phyloP scores from a whole-genome alignment of 257 asterid genomes.

The Solanum lycopersicoides region DNA sequence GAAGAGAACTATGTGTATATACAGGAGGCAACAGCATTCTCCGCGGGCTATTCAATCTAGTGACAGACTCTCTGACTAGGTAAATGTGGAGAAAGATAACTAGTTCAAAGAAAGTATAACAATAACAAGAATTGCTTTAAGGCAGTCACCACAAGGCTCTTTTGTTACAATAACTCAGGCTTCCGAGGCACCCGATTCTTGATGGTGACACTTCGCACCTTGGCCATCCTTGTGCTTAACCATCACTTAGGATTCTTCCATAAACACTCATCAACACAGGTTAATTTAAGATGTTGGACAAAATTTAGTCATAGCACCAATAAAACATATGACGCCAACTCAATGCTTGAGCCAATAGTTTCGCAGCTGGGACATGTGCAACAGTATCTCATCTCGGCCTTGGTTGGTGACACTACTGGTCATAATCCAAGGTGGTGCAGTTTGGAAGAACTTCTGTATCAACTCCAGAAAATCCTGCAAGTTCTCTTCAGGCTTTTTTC shows the following conservation, averaged over 20 bases:
- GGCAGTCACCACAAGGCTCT: neutral
- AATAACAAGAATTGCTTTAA: neutral
- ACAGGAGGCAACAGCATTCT: neutral
- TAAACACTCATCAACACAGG: neutral
- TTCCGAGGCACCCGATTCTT: neutral
- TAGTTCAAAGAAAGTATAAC: neutral
- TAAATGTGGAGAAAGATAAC: neutral
- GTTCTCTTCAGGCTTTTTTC: slow-evolving; percentile 82
- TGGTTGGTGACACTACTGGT: slow-evolving; percentile 92
- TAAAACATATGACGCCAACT: neutral
- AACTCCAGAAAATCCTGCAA: slow-evolving; percentile 56
- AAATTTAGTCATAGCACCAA: neutral
- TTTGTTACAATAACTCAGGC: neutral
- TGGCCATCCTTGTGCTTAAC: neutral
- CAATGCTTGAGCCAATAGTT: slow-evolving; percentile 96
- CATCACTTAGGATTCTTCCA: neutral
- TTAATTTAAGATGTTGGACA: neutral
- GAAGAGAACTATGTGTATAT: neutral
- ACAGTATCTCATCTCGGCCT: slow-evolving; percentile 86
- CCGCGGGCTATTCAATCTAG: neutral
- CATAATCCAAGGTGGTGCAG: slow-evolving; percentile 96
- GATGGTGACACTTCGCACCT: neutral
- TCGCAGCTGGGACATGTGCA: slow-evolving; percentile 94
- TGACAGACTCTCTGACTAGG: neutral
- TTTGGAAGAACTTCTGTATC: slow-evolving; percentile 57